Conservation (phyloP, 805 yeast genomes). For the Candida ficus region DNA sequence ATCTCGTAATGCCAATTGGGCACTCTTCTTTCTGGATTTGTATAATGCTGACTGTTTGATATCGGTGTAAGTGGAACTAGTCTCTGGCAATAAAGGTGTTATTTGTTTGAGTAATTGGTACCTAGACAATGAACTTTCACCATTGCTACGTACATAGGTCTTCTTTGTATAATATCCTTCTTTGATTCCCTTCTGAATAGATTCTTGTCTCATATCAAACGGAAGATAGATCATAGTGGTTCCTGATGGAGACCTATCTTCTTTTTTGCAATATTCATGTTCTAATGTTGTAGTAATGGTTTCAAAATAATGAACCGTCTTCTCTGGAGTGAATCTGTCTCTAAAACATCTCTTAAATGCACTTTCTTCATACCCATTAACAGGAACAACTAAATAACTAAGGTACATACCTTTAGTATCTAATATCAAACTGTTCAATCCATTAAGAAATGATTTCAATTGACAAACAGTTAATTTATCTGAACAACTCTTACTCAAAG, state of each 20-base stretch:
- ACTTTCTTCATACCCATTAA: constrained; percentile 19
- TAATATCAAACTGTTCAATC: constrained; percentile 34
- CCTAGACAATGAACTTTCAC: constrained; percentile 36
- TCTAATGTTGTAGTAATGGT: constrained; percentile 6
- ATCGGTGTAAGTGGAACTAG: constrained; percentile 23
- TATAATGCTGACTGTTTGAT: constrained; percentile 29
- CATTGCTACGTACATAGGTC: constrained; percentile 37
- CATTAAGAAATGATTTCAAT: constrained; percentile 45
- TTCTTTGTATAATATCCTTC: constrained; percentile 50
- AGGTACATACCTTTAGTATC: constrained; percentile 34
- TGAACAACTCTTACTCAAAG: constrained; percentile 82
- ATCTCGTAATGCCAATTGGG: constrained; percentile 31
- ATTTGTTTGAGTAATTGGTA: constrained; percentile 18
- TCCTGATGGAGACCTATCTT: constrained; percentile 17
- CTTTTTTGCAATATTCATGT: constrained; percentile 13
- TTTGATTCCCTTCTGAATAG: constrained; percentile 52
- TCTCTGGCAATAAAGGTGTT: constrained; percentile 14
- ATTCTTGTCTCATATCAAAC: constrained; percentile 17
- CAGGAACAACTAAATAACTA: constrained; percentile 46
- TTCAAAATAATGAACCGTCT: background rate
- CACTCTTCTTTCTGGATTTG: constrained; percentile 25
- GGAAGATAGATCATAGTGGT: constrained; percentile 28
- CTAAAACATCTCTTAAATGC: constrained; percentile 18
- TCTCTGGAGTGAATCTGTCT: constrained; percentile 8
- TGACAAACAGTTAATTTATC: constrained; percentile 75